These are phyloP conservation scores for Beauveria asiatica DNA, from an alignment of 2,329 filamentous ascomycete species.

Conservation along the genomic window DNA sequence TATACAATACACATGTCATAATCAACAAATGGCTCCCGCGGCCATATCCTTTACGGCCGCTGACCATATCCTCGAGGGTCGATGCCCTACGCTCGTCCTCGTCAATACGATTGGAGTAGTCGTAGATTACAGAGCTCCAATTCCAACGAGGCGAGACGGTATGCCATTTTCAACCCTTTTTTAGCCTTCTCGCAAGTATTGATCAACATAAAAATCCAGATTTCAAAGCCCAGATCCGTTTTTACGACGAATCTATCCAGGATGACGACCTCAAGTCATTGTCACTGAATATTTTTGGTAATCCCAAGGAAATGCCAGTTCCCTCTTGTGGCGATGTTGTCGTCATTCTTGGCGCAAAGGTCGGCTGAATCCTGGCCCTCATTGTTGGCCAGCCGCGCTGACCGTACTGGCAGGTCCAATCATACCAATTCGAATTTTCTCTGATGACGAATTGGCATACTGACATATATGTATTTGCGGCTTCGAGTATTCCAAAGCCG, in stretches of 20 bases:
- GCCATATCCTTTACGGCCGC: slow-evolving; percentile 18
- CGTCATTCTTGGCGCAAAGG: slow-evolving; percentile 45
- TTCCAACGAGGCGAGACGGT: slow-evolving; percentile 44
- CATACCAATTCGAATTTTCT: slow-evolving; percentile 26
- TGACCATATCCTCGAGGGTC: slow-evolving; percentile 34
- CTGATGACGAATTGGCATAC: slow-evolving; percentile 36
- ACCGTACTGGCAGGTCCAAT: slow-evolving; percentile 31
- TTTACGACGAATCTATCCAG: slow-evolving; percentile 51
- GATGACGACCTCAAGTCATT: slow-evolving; percentile 29
- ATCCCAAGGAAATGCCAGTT: slow-evolving; percentile 38
- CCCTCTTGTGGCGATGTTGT: slow-evolving; percentile 32
- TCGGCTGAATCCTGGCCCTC: slow-evolving; percentile 19
- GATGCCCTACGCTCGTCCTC: slow-evolving; percentile 20
- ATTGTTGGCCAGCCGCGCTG: not conserved
- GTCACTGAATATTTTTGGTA: slow-evolving; percentile 53
- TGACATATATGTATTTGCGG: slow-evolving; percentile 18
- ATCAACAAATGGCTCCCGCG: not conserved
- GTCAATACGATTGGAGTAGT: slow-evolving; percentile 63
- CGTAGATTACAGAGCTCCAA: slow-evolving; percentile 51
- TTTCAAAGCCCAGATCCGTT: slow-evolving; percentile 49
- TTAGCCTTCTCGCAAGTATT: not conserved
- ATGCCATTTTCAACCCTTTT: slow-evolving; percentile 14
- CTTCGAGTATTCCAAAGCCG: slow-evolving; percentile 30
- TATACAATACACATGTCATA: not conserved
- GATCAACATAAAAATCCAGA: slow-evolving; percentile 30